Evolutionary conservation across 1,284 basidiomycete genomes (phyloP).

Genomic region (Trichosporon sp.): DNA sequence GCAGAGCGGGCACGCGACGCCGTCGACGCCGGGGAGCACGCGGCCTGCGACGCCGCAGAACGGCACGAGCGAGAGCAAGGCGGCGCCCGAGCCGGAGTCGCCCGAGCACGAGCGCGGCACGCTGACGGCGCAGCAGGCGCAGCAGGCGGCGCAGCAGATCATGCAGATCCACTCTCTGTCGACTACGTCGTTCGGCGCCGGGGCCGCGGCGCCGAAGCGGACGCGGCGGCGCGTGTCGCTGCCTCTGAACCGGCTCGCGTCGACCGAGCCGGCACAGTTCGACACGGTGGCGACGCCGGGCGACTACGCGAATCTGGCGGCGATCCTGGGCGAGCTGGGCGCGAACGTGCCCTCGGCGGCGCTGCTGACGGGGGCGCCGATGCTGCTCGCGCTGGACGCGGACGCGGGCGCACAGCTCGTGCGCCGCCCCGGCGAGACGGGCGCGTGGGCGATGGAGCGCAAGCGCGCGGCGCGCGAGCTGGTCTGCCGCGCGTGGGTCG

Average conservation of each 20-base stretch:
- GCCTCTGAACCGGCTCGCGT: slow-evolving; percentile 54
- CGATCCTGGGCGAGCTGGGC: slow-evolving; percentile 65
- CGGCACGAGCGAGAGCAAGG: neutral
- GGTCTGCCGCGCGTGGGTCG: slow-evolving; percentile 61
- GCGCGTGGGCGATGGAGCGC: slow-evolving; percentile 47
- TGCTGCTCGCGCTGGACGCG: slow-evolving; percentile 71
- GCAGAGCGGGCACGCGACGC: neutral
- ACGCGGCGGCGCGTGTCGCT: slow-evolving; percentile 46
- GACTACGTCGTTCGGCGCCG: neutral
- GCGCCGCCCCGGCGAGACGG: slow-evolving; percentile 37
- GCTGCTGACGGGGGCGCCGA: slow-evolving; percentile 72
- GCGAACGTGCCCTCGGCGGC: slow-evolving; percentile 67
- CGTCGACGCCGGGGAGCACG: neutral
- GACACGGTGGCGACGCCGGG: slow-evolving; percentile 56
- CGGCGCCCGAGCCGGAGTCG: neutral
- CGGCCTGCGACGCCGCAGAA: neutral
- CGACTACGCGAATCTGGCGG: slow-evolving; percentile 72
- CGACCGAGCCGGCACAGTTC: slow-evolving; percentile 34
- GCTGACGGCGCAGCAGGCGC: neutral
- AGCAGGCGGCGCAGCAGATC: slow-evolving; percentile 1
- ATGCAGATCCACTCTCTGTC: neutral
- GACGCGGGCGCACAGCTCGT: slow-evolving; percentile 53
- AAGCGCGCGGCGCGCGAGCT: slow-evolving; percentile 62
- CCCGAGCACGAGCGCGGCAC: neutral
- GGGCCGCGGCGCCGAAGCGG: slow-evolving; percentile 8